Base-by-base conservation (phyloP, 352 stramenopile species). In the Lagenidium sp. region DNA sequence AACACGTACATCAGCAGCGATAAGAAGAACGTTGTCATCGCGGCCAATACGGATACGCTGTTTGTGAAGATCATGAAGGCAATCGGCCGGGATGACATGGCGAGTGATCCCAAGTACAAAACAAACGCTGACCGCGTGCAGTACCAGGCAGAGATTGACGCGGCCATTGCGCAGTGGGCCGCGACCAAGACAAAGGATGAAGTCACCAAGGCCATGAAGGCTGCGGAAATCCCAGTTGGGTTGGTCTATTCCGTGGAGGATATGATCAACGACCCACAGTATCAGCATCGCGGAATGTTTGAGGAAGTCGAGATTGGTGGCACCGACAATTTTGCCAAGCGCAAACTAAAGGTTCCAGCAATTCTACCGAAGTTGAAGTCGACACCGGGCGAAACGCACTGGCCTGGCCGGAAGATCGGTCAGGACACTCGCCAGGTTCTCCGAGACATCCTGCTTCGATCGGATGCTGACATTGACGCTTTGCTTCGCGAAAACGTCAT, bases 1-100 rank as follows among this genome's bases (percentile, higher is more conserved):
- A 91, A 92, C 51, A 94, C 82, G 28, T 95, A 95, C 63, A 59
- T 74, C 36, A 86, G 66, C 22, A 64, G 64, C 12, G 80, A 95
- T 58, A 66, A 66, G 20, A 94, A 95, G 65, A 66, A 85, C 35
- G 76, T 95, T 11, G 82, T 94, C 6, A 67, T 95, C 38, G 82
- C 81, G 3, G 80, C 80, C 39, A 95, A 93, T 54, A 89, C 76
- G 8, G 77, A 92, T 55, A 79, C 68, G 50, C 55, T 94, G 6
- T 94, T 89, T 30, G 50, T 76, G 15, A 84, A 81, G 57, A 55
- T 91, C 34, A 91, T 91, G 79, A 60, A 65, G 13, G 68, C 74
- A 36, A 87, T 88, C 36, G 76, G 69, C 10, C 57, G 57, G 22
- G 44, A 66, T 18, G 71, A 77, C 19, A 75, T 90, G 67, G 66